Percentiles rank a stretch among this genome's conserved stretches.
Conservation (phyloP, 1,139 yeast genomes). For the Taphrina flavorubra region DNA sequence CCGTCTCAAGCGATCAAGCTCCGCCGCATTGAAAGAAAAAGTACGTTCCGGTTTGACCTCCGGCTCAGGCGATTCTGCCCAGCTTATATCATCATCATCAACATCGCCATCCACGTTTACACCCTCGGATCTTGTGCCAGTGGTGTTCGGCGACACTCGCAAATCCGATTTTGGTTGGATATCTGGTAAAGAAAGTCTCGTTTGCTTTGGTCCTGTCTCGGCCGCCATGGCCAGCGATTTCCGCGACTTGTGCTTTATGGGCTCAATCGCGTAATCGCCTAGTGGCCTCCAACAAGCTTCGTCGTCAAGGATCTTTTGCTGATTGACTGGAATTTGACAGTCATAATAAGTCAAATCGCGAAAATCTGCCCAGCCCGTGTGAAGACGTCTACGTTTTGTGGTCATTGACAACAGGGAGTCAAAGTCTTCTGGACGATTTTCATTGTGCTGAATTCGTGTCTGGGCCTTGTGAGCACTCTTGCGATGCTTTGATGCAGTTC, state of each 20-base stretch:
- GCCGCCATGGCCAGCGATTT: not conserved
- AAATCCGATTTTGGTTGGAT: not conserved
- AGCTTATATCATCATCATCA: slow-evolving; percentile 4
- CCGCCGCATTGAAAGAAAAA: not conserved
- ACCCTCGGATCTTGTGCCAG: not conserved
- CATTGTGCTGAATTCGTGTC: not conserved
- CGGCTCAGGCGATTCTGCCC: slow-evolving; percentile 24
- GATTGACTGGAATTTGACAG: slow-evolving; percentile 17
- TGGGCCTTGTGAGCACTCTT: not conserved
- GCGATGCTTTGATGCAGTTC: not conserved
- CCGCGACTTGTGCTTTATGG: slow-evolving; percentile 17
- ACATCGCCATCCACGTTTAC: not conserved
- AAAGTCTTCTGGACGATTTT: not conserved
- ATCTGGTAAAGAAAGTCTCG: not conserved
- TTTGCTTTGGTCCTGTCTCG: slow-evolving; percentile 4
- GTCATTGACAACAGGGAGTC: not conserved
- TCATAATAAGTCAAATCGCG: slow-evolving; percentile 30
- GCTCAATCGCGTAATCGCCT: slow-evolving; percentile 24
- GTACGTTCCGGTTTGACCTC: not conserved
- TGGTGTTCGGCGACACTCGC: not conserved
- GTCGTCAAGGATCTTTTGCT: slow-evolving; percentile 15
- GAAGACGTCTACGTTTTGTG: slow-evolving; percentile 7
- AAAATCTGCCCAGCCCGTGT: slow-evolving; percentile 37
- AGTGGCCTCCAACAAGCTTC: slow-evolving; percentile 36
- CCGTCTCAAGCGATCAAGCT: slow-evolving; percentile 1